Evolutionary conservation across 441 rosid species (phyloP).

Genomic region (Melastoma candidum): DNA sequence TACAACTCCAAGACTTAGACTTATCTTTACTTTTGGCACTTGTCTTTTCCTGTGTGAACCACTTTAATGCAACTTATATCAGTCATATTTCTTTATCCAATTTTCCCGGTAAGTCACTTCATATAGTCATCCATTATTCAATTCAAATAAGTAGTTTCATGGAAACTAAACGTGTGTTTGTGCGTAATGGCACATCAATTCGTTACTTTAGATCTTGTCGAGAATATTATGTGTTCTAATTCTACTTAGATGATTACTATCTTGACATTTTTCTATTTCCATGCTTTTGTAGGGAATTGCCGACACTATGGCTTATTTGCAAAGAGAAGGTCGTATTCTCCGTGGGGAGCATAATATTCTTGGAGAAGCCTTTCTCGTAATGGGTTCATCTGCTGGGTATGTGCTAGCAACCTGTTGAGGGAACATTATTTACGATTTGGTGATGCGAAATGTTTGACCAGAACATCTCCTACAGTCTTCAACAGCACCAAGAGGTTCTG

Average conservation of each 20-base stretch:
- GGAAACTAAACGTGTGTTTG: no score
- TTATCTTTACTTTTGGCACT: no score
- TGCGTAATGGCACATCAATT: neutral
- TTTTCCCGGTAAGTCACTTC: no score
- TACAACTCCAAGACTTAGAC: no score
- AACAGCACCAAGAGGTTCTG: constrained; percentile 96
- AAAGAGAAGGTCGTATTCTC: constrained; percentile 77
- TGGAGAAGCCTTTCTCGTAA: constrained; percentile 97
- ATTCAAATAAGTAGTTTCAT: no score
- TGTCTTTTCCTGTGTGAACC: no score
- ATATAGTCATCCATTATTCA: no score
- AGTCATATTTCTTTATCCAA: no score
- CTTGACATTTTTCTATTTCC: constrained; percentile 10
- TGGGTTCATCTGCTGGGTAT: constrained; percentile 91
- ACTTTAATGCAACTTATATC: no score
- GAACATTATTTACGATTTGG: neutral
- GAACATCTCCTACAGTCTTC: constrained; percentile 40
- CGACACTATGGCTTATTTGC: constrained; percentile 84
- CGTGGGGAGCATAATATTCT: constrained; percentile 94
- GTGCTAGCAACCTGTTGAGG: constrained; percentile 9
- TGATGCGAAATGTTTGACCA: no score
- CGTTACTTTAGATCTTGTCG: neutral
- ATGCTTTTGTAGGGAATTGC: constrained; percentile 54
- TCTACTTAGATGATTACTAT: constrained; percentile 1
- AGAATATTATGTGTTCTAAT: neutral